Conservation (phyloP, 371 early-diverging fungal genomes). For the Mortierella sp. region DNA sequence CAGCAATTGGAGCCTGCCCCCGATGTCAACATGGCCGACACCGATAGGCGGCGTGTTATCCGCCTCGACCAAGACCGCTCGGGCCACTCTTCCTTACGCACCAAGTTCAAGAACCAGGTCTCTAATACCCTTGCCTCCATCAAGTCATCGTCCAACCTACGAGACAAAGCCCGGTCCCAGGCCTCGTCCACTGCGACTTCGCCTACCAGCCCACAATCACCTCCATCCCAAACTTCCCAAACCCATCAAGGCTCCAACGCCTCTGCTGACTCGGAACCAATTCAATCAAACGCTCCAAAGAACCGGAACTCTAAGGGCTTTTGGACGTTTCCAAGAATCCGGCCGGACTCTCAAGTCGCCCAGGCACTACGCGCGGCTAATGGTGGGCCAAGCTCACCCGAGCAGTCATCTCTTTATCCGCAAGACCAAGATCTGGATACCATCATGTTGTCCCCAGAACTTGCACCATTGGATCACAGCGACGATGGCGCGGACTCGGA, state of each 20-base stretch:
- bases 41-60: neutral
- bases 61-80: neutral
- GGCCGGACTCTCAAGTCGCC: conserved; percentile 15
- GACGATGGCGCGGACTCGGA: conserved; percentile 30
- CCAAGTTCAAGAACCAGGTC: conserved; percentile 45
- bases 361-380: neutral
- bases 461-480: neutral
- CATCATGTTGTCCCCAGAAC: conserved; percentile 8
- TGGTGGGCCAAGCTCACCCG: neutral
- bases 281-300: conserved; percentile 4
- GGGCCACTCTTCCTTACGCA: conserved; percentile 27
- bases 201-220: neutral
- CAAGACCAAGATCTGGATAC: conserved; percentile 12
- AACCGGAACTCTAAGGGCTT: conserved; percentile 27
- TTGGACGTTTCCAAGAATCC: conserved; percentile 43
- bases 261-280: neutral
- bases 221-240: neutral
- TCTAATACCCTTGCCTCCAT: conserved; percentile 40
- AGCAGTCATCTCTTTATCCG: neutral
- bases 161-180: conserved; percentile 24
- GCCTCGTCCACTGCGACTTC: neutral
- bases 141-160: conserved; percentile 42
- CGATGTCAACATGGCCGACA: neutral
- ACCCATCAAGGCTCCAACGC: neutral
- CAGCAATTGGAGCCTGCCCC: neutral